Percentiles rank a stretch among this genome's conserved stretches.
phyloP scores from a whole-genome alignment of 169 alveolate species.

The Eimeria praecox region DNA sequence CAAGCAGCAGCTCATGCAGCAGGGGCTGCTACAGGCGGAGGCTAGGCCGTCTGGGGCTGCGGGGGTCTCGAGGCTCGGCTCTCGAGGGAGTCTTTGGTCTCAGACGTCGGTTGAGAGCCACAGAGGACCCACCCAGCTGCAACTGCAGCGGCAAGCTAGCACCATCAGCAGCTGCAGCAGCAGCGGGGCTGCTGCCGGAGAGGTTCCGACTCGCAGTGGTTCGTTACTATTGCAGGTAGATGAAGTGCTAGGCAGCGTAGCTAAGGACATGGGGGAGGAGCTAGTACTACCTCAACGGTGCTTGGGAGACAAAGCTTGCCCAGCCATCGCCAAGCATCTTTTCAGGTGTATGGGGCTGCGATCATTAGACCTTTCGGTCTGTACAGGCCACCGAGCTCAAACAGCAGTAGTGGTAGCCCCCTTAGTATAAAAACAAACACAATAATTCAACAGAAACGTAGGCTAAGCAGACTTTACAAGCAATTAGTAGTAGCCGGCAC shows the following conservation, averaged over 20 bases:
- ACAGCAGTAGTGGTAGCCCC: neutral
- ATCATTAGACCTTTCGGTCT: slow-evolving; percentile 29
- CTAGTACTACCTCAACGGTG: slow-evolving; percentile 18
- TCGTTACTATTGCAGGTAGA: slow-evolving; percentile 38
- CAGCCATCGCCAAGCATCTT: slow-evolving; percentile 28
- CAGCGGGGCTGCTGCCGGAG: neutral
- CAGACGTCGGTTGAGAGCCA: neutral
- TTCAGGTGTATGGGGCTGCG: slow-evolving; percentile 35
- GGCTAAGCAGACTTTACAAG: neutral
- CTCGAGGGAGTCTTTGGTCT: neutral
- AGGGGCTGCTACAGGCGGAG: neutral
- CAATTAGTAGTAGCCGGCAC: neutral
- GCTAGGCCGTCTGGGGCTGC: neutral
- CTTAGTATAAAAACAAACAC: neutral
- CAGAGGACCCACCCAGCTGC: too few relatives aligned
- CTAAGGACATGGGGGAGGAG: neutral
- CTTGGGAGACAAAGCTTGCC: slow-evolving; percentile 33
- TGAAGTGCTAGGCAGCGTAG: neutral
- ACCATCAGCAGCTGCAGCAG: slow-evolving; percentile 10
- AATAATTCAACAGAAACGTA: neutral
- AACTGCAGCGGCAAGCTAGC: slow-evolving; percentile 18
- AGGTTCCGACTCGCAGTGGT: neutral
- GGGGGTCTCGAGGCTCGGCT: neutral
- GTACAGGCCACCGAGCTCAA: neutral
- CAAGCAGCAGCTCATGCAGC: slow-evolving; percentile 17